Evolutionary conservation across 768 basidiomycete genomes (phyloP).

Genomic region (Lactifluus echinatus): DNA sequence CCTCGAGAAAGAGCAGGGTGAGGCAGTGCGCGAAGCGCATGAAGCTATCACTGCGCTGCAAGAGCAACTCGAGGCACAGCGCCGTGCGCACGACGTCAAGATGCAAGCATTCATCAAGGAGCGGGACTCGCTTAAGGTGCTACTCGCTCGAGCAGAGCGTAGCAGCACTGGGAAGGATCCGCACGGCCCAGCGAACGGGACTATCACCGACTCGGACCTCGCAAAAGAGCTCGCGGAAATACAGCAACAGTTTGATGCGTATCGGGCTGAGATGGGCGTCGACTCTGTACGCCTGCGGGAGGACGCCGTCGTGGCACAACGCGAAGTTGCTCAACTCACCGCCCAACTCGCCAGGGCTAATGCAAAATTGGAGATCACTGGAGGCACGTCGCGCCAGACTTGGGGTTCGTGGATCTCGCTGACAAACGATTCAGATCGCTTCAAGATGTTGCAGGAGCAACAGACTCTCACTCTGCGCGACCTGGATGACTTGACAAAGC

Average conservation of each 20-base stretch:
- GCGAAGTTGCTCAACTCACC: constrained; percentile 55
- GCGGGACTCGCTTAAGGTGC: constrained; percentile 70
- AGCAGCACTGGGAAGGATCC: constrained; percentile 18
- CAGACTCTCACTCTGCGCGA: constrained; percentile 53
- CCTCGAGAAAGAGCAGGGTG: constrained; percentile 65
- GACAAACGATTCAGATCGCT: constrained; percentile 43
- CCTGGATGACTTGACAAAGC: constrained; percentile 54
- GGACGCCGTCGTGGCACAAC: constrained; percentile 53
- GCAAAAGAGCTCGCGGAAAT: constrained; percentile 60
- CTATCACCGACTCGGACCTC: constrained; percentile 30
- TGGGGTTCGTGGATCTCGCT: background rate
- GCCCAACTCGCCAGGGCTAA: constrained; percentile 74
- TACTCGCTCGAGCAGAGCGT: constrained; percentile 53
- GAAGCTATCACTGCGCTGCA: constrained; percentile 75
- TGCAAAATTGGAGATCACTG: constrained; percentile 70
- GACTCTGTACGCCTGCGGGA: constrained; percentile 69
- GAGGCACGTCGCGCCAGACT: constrained; percentile 41
- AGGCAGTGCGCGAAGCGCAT: constrained; percentile 82
- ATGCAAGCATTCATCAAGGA: constrained; percentile 83
- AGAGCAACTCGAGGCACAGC: constrained; percentile 69
- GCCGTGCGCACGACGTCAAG: constrained; percentile 56
- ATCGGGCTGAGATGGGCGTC: constrained; percentile 69
- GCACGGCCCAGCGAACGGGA: constrained; percentile 21
- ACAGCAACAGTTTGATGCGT: constrained; percentile 73
- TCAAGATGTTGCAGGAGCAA: constrained; percentile 64